Conservation (phyloP, 441 rosid species). For the Adansonia grandidieri region DNA sequence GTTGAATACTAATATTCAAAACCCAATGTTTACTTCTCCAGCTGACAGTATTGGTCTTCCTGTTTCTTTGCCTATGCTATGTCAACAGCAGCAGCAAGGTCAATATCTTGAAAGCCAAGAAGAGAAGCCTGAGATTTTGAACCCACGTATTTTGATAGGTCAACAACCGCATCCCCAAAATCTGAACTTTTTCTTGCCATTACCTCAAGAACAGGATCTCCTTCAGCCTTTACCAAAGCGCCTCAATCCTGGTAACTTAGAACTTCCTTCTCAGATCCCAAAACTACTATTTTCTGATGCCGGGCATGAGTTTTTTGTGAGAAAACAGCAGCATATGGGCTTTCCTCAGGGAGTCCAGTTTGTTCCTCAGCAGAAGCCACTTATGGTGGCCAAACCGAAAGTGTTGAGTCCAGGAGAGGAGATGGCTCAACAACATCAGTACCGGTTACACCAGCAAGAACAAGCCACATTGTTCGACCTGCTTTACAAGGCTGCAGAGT, state of each 20-base stretch:
- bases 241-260: slow-evolving; percentile 40
- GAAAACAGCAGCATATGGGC: slow-evolving; percentile 42
- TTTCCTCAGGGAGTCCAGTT: slow-evolving; percentile 47
- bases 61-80: slow-evolving; percentile 34
- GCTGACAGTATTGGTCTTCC: slow-evolving; percentile 34
- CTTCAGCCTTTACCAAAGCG: slow-evolving; percentile 52
- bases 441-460: too few species aligned
- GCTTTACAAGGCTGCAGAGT: not conserved
- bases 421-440: not conserved
- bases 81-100: slow-evolving; percentile 36
- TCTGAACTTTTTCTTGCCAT: slow-evolving; percentile 46
- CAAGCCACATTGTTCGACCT: too few species aligned
- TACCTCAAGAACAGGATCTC: slow-evolving; percentile 37
- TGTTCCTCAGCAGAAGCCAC: slow-evolving; percentile 39
- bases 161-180: slow-evolving; percentile 45
- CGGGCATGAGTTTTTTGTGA: slow-evolving; percentile 42
- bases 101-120: slow-evolving; percentile 39
- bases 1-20: slow-evolving; percentile 25
- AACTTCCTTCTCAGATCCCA: slow-evolving; percentile 36
- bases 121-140: slow-evolving; percentile 50
- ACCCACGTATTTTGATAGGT: slow-evolving; percentile 40
- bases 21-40: slow-evolving; percentile 35
- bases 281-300: slow-evolving; percentile 42
- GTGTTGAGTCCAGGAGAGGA: slow-evolving; percentile 35
- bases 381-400: slow-evolving; percentile 37